Base-by-base conservation (phyloP, 148 eudicot species). In the Bassia scoparia region DNA sequence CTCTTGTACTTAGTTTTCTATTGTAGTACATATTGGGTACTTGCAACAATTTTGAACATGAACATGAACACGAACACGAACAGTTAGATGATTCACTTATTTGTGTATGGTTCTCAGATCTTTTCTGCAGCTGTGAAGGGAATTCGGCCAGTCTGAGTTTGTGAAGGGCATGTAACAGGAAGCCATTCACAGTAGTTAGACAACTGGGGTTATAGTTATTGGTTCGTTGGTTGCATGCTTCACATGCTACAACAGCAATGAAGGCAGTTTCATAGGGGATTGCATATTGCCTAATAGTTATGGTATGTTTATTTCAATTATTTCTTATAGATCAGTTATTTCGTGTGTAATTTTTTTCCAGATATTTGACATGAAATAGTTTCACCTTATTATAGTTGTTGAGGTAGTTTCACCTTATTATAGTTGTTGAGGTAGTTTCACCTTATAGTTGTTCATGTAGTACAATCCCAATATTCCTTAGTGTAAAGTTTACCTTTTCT, bases 71-170 rank as follows among this genome's bases (percentile, higher is more conserved):
- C 21, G 13, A 75, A 20, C n/a, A 0, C 17, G 66, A n/a, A n/a
- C 56, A 64, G 27, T 34, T 43, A 44, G 11, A 56, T 53, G 21
- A 44, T n/a, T n/a, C 55, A 41, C 18, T 17, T 37, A 69, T 29
- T 58, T 49, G 8, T 67, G 4, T 68, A 44, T 64, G 74, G 18
- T 30, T 73, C 61, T 16, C 77, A 78, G 81, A 48, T 73, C 6
- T 67, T 68, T 37, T 59, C 73, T 60, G 68, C 77, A 8, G 77
- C 77, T 34, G 30, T 78, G 61, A 78, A 56, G 67, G 72, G 76
- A 37, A 52, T 67, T 48, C 58, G 49, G 21, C 76, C 76, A 35
- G 34, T 20, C 27, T 72, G 68, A 73, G 26, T 27, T 35, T 60
- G 61, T 34, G 30, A 33, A 29, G 24, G 33, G 27, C 11, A 49